phyloP scores from a whole-genome alignment of 768 basidiomycete species.

The Boletus sensibilis region DNA sequence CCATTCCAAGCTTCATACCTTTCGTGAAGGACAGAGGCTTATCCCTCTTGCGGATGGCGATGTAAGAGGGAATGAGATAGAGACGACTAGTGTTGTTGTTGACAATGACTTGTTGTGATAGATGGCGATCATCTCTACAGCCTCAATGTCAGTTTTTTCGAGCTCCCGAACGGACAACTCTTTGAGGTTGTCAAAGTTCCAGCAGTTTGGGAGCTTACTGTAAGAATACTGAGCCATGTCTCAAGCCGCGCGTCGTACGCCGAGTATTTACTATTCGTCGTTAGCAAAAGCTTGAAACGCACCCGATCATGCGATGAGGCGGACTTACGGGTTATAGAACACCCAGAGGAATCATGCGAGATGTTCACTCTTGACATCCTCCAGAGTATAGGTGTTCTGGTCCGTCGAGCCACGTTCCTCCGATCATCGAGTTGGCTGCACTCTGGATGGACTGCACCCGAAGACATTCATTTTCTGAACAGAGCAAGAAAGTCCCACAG shows the following conservation, averaged over 20 bases:
- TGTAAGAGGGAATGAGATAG: conserved; percentile 38
- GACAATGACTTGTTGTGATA: conserved; percentile 34
- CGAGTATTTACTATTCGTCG: conserved; percentile 34
- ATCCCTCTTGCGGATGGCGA: conserved; percentile 36
- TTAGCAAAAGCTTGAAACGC: neutral
- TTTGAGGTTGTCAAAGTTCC: conserved; percentile 42
- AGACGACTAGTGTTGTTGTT: conserved; percentile 32
- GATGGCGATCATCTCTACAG: conserved; percentile 39
- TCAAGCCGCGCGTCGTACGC: conserved; percentile 39
- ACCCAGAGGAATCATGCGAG: conserved; percentile 60
- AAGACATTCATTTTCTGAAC: too few species aligned
- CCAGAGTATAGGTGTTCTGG: conserved; percentile 43
- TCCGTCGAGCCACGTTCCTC: conserved; percentile 39
- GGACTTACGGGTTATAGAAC: conserved; percentile 59
- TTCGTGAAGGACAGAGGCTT: conserved; percentile 39
- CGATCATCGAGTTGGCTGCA: too few species aligned
- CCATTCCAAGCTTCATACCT: conserved; percentile 41
- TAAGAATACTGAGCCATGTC: conserved; percentile 44
- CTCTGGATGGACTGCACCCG: too few species aligned
- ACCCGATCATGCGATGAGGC: neutral
- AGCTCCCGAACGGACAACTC: conserved; percentile 40
- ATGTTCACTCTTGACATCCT: conserved; percentile 44
- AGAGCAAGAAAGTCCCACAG: too few species aligned
- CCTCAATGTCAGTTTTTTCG: conserved; percentile 34
- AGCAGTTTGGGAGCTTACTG: conserved; percentile 38